Evolutionary conservation across 345 rosid genomes (phyloP), one percentile per base, ranked within the genome.

Genomic region (Aquilaria malaccensis): DNA sequence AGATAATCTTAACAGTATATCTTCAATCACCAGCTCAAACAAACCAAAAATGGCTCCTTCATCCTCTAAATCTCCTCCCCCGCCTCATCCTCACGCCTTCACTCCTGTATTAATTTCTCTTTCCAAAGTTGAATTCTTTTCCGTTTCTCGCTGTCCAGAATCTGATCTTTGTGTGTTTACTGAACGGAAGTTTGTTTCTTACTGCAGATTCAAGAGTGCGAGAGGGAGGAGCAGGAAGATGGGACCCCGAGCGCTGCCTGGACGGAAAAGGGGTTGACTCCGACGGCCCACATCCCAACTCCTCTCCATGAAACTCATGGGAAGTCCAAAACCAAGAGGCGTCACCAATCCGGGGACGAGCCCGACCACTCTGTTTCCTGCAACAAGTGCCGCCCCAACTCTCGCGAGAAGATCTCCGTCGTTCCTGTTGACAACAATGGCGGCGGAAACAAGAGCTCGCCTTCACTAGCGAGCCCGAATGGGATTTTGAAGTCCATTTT

Each of bases 161-260:
- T 37, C 43, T 37, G 43, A 37, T 37, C 12, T 15, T 55, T 45
- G 13, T 49, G 11, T 11, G 53, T 65, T 47, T 50, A 45, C 49
- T 56, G 37, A 49, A 56, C 12, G 30, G 55, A 33, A 33, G 22
- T 49, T 33, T 51, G 14, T 55, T 56, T 47, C 46, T 50, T 32
- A 32, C n/a, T 58, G 71, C 86, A 94, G 99, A 90, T 94, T 81
- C 86, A 77, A 69, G 97, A 94, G 73, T 81, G 89, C 32, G 91
- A 86, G 65, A 59, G 65, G 50, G 80, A 71, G 63, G 83, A 75
- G 10, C 79, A 67, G 31, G 85, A 76, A 65, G 82, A 74, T 49
- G 86, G 71, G 59, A 75, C 74, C 0, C 76, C 77, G 29, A 66
- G 73, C 22, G 67, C 73, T 51, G 70, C 66, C 68, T 70, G 72